phyloP scores from a whole-genome alignment of 2,329 filamentous ascomycete species.

The Fusarium humuli region DNA sequence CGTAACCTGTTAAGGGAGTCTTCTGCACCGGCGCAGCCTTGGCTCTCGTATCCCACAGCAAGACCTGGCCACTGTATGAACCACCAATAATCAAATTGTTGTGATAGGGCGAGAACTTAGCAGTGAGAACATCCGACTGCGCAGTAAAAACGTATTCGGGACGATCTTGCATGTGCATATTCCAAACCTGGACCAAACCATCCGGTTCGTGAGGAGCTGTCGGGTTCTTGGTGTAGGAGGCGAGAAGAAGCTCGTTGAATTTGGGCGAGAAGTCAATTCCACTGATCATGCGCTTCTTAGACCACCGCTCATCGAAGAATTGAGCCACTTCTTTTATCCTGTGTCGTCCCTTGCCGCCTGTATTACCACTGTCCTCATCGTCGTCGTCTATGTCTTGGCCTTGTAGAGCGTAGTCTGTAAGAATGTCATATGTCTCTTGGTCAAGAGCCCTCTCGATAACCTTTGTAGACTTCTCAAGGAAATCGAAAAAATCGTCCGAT shows the following conservation, averaged over 20 bases:
- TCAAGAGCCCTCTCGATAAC: conserved; percentile 96
- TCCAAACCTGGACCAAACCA: conserved; percentile 96
- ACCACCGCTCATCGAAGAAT: conserved; percentile 95
- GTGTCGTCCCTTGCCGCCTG: conserved; percentile 76
- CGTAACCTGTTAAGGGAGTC: conserved; percentile 92
- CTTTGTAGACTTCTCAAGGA: conserved; percentile 94
- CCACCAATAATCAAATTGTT: conserved; percentile 96
- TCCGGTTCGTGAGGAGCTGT: conserved; percentile 94
- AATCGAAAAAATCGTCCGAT: conserved; percentile 93
- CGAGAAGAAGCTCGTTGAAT: conserved; percentile 91
- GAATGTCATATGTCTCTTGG: conserved; percentile 89
- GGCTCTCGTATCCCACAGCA: conserved; percentile 95
- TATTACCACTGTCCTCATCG: conserved; percentile 79
- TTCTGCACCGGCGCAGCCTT: conserved; percentile 93
- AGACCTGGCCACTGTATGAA: conserved; percentile 94
- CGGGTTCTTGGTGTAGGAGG: conserved; percentile 97
- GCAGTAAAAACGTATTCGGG: conserved; percentile 98
- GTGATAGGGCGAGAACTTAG: conserved; percentile 98
- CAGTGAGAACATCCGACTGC: conserved; percentile 93
- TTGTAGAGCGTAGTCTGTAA: conserved; percentile 92
- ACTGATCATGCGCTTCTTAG: conserved; percentile 97
- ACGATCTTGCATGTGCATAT: conserved; percentile 90
- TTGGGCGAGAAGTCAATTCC: conserved; percentile 96
- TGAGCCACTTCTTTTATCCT: conserved; percentile 89
- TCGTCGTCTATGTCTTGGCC: conserved; percentile 82